Evolutionary conservation across 805 yeast genomes (phyloP).

Genomic region (Cyberlindnera petersonii): DNA sequence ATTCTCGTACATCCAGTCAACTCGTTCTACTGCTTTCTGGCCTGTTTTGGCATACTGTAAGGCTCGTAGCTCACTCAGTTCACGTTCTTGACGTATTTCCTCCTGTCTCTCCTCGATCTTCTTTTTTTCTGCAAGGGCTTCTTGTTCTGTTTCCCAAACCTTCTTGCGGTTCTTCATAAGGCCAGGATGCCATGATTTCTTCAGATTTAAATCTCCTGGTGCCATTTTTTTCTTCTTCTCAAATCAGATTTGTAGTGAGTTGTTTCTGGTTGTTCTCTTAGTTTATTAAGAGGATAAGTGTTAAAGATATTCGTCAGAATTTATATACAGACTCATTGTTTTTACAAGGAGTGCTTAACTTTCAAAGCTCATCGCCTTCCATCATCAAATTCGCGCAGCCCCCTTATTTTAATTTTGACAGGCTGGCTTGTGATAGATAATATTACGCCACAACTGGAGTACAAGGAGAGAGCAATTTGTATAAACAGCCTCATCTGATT

Average conservation of each 20-base stretch:
- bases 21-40: slow-evolving; percentile 38
- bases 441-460: too few species aligned
- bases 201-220: slow-evolving; percentile 80
- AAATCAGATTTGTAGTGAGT: too few species aligned
- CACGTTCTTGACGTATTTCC: slow-evolving; percentile 61
- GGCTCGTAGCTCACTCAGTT: slow-evolving; percentile 50
- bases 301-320: too few species aligned
- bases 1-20: slow-evolving; percentile 87
- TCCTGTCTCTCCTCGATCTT: slow-evolving; percentile 57
- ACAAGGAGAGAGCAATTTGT: too few species aligned
- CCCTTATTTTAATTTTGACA: too few species aligned
- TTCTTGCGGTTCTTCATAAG: slow-evolving; percentile 77
- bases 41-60: slow-evolving; percentile 42
- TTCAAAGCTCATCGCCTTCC: slow-evolving; percentile 2
- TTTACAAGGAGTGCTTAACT: neutral
- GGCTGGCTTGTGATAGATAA: too few species aligned
- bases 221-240: slow-evolving; percentile 35
- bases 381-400: neutral
- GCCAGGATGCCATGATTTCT: slow-evolving; percentile 97
- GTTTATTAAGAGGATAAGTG: too few species aligned
- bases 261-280: too few species aligned
- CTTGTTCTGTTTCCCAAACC: slow-evolving; percentile 81
- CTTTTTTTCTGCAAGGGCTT: slow-evolving; percentile 64
- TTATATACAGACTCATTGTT: too few species aligned
- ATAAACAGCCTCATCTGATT: too few species aligned